Evolutionary conservation across 345 rosid genomes (phyloP).

Genomic region (Arabis alpina): DNA sequence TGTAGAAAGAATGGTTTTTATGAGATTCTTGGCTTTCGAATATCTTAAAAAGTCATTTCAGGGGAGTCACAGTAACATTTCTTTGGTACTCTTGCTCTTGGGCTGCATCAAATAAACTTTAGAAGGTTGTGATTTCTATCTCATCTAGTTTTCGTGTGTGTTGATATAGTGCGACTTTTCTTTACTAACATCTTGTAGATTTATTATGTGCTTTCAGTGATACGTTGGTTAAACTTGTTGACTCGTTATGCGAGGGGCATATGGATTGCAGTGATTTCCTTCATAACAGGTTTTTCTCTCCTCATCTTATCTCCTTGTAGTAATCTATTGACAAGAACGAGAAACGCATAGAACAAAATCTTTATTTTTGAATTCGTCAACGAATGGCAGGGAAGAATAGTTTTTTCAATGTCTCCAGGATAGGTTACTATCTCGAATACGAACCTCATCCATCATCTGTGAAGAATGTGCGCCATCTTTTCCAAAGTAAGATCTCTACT

Average conservation of each 20-base stretch:
- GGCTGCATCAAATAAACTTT: conserved; percentile 82
- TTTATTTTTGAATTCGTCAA: conserved; percentile 15
- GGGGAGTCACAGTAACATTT: conserved; percentile 23
- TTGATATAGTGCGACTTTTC: neutral
- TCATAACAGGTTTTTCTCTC: conserved; percentile 68
- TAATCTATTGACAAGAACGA: too few species aligned
- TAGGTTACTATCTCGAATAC: conserved; percentile 67
- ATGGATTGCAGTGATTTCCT: conserved; percentile 72
- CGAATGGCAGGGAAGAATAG: conserved; percentile 73
- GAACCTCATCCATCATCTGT: conserved; percentile 94
- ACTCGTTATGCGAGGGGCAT: too few species aligned
- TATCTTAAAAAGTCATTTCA: conserved; percentile 29
- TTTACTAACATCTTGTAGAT: conserved; percentile 21
- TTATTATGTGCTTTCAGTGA: conserved; percentile 53
- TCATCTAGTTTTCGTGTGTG: conserved; percentile 1
- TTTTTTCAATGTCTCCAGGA: conserved; percentile 73
- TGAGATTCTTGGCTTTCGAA: conserved; percentile 46
- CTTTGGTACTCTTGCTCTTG: conserved; percentile 55
- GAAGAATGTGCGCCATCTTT: conserved; percentile 88
- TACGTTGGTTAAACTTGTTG: conserved; percentile 31
- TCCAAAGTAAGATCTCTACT: conserved; percentile 66
- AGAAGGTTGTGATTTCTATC: conserved; percentile 60
- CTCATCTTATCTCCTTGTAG: neutral
- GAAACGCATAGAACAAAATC: neutral
- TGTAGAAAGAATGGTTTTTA: conserved; percentile 76